Evolutionary conservation across 2,329 filamentous ascomycete species (phyloP).

Genomic region (Curvularia verruculosa): DNA sequence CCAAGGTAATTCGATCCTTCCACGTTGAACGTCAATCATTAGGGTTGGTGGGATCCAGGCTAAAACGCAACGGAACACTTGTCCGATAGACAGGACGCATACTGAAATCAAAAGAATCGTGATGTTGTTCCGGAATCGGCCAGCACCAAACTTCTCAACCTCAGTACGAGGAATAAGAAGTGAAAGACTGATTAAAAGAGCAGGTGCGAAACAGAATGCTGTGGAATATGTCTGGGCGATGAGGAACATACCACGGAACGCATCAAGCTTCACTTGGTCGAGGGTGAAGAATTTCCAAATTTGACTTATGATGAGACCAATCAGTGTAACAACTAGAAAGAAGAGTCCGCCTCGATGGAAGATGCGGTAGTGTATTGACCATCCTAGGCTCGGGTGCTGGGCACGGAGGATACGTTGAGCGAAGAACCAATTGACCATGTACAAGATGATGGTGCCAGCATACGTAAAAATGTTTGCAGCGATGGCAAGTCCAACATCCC

Average conservation of each 20-base stretch:
- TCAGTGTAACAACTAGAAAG: slow-evolving; percentile 64
- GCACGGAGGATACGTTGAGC: slow-evolving; percentile 76
- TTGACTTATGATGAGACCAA: slow-evolving; percentile 69
- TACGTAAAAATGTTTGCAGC: slow-evolving; percentile 72
- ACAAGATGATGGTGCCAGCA: slow-evolving; percentile 77
- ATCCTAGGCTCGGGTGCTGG: slow-evolving; percentile 73
- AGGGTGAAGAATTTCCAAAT: slow-evolving; percentile 73
- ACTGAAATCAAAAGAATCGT: slow-evolving; percentile 65
- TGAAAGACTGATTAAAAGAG: slow-evolving; percentile 60
- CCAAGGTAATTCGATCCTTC: slow-evolving; percentile 58
- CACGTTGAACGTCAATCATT: slow-evolving; percentile 56
- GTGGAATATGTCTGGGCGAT: slow-evolving; percentile 69
- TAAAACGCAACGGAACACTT: slow-evolving; percentile 70
- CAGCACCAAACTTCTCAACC: slow-evolving; percentile 68
- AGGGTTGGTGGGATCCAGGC: slow-evolving; percentile 57
- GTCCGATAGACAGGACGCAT: slow-evolving; percentile 68
- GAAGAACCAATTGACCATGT: slow-evolving; percentile 79
- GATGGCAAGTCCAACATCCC: slow-evolving; percentile 58
- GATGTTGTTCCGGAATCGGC: slow-evolving; percentile 71
- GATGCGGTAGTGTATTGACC: slow-evolving; percentile 62
- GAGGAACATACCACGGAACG: slow-evolving; percentile 68
- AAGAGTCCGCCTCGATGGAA: slow-evolving; percentile 57
- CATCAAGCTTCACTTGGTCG: slow-evolving; percentile 55
- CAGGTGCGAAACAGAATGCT: slow-evolving; percentile 69
- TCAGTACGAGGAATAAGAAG: slow-evolving; percentile 54